phyloP scores from a whole-genome alignment of 495 filamentous ascomycete species.

The Xylona heveae region DNA sequence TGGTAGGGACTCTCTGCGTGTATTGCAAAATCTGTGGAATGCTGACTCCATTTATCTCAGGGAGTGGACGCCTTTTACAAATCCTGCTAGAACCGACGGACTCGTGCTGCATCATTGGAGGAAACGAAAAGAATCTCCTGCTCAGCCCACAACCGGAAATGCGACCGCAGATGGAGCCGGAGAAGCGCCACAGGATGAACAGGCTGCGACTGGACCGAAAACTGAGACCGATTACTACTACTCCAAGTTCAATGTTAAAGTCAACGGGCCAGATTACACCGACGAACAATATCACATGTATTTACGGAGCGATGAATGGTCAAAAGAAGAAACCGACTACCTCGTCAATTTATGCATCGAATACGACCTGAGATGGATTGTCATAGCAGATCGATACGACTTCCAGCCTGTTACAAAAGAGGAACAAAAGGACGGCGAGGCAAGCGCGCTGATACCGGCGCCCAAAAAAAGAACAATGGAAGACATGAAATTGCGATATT shows the following conservation, averaged over 20 bases:
- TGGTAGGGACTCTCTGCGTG: slow-evolving; percentile 20
- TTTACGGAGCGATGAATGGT: slow-evolving; percentile 57
- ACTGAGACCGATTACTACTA: slow-evolving; percentile 30
- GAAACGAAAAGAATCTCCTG: slow-evolving; percentile 6
- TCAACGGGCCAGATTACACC: slow-evolving; percentile 53
- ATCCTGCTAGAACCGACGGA: slow-evolving; percentile 31
- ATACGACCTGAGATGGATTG: slow-evolving; percentile 68
- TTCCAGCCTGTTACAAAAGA: slow-evolving; percentile 22
- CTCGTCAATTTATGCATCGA: slow-evolving; percentile 50
- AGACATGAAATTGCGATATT: slow-evolving; percentile 81
- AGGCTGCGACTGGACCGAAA: slow-evolving; percentile 17
- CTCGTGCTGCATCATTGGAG: slow-evolving; percentile 52
- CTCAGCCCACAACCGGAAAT: not conserved
- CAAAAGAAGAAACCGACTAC: slow-evolving; percentile 83
- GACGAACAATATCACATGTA: slow-evolving; percentile 69
- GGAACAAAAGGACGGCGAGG: slow-evolving; percentile 7
- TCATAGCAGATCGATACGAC: slow-evolving; percentile 90
- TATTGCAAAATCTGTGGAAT: not conserved
- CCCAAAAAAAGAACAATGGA: slow-evolving; percentile 47
- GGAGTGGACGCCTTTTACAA: slow-evolving; percentile 33
- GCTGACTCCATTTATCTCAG: slow-evolving; percentile 10
- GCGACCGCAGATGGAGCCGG: slow-evolving; percentile 15
- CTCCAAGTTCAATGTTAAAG: slow-evolving; percentile 65
- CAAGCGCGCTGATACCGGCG: slow-evolving; percentile 19
- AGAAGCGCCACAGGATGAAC: slow-evolving; percentile 20